Conservation (phyloP, 2,329 filamentous ascomycete genomes). For the Triangularia setosa region DNA sequence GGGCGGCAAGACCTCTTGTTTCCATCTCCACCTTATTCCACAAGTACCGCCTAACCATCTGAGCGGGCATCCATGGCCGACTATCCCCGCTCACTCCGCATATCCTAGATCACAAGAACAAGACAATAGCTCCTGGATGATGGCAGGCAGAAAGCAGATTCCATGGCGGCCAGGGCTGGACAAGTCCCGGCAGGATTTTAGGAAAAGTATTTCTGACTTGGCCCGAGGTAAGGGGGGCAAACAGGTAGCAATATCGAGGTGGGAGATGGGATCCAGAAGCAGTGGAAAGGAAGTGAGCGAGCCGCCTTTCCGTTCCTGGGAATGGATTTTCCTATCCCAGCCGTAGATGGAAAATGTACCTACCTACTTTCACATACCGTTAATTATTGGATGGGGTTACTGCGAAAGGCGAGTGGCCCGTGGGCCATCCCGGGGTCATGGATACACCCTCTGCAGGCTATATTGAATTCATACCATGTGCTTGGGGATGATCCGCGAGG, state of each 20-base stretch:
- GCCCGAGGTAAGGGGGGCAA: not conserved
- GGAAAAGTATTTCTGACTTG: not conserved
- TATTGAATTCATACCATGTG: slow-evolving; percentile 1
- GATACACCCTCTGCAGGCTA: slow-evolving; percentile 10
- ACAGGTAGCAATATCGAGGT: not conserved
- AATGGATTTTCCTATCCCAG: not conserved
- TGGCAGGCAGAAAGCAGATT: not conserved
- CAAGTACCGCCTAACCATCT: not conserved
- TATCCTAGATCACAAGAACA: not conserved
- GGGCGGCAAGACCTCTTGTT: not conserved
- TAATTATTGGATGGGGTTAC: not conserved
- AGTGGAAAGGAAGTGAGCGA: not conserved
- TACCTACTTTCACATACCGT: not conserved
- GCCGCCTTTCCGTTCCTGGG: slow-evolving; percentile 6
- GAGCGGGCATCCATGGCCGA: not conserved
- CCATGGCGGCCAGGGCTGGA: not conserved
- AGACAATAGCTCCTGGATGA: not conserved
- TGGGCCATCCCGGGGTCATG: slow-evolving; percentile 12
- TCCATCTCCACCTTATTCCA: not conserved
- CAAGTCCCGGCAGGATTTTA: not conserved
- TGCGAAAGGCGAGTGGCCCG: not conserved
- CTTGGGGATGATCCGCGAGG: slow-evolving; percentile 2
- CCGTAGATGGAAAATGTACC: not conserved
- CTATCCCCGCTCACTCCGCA: not conserved
- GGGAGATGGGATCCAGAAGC: not conserved